phyloP scores from a whole-genome alignment of 179 eudicot genomes.

The Heliamphora pulchella region DNA sequence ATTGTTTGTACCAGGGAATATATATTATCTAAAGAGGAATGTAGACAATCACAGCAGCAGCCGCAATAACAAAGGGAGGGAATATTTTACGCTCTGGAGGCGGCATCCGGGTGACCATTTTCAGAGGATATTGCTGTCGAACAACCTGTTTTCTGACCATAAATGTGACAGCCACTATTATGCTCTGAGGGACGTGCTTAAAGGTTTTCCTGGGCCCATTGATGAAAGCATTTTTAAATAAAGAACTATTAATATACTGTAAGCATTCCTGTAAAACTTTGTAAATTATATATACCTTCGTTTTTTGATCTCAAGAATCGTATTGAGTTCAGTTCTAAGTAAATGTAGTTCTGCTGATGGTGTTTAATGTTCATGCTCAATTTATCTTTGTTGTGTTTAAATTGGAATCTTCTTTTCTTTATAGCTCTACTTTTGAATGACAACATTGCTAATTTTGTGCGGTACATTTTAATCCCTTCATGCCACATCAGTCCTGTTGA shows the following conservation, averaged over 20 bases:
- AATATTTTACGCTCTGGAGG: conserved; percentile 70
- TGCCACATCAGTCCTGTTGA: too few species aligned
- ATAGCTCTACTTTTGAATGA: not conserved
- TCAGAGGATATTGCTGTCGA: conserved; percentile 61
- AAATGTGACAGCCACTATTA: conserved; percentile 80
- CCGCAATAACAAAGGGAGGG: conserved; percentile 23
- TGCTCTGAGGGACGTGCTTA: conserved; percentile 88
- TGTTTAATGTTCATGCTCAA: not conserved
- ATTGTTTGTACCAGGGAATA: conserved; percentile 74
- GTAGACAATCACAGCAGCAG: conserved; percentile 19
- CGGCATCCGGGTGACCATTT: conserved; percentile 77
- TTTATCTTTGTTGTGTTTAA: too few species aligned
- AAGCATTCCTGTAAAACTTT: not conserved
- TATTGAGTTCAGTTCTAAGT: not conserved
- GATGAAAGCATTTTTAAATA: conserved; percentile 26
- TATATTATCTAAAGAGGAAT: conserved; percentile 67
- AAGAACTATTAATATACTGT: not conserved
- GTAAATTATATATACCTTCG: not conserved
- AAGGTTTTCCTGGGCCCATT: conserved; percentile 53
- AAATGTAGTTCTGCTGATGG: not conserved
- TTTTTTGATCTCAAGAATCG: not conserved
- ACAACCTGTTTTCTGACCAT: conserved; percentile 73
- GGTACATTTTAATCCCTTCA: too few species aligned
- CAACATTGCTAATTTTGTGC: not conserved
- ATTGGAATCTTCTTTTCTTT: not conserved